Evolutionary conservation across 805 yeast genomes (phyloP).

Genomic region (Lachancea mirantina): DNA sequence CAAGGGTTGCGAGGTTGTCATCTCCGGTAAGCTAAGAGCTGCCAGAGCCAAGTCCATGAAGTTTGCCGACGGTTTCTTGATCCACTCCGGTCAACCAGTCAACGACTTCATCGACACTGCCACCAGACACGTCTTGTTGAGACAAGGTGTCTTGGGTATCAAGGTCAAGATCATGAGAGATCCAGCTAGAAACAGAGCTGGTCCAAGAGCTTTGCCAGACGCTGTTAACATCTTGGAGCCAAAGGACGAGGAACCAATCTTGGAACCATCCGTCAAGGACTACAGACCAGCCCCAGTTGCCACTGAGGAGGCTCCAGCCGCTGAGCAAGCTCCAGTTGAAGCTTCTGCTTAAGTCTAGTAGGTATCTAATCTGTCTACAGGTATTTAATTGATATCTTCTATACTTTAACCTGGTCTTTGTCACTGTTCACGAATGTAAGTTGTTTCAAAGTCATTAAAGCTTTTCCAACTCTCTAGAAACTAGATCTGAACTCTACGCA

Average conservation of each 20-base stretch:
- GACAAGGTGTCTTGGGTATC: constrained; percentile 99
- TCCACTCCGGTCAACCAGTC: constrained; percentile 99
- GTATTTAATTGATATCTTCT: too few relatives aligned
- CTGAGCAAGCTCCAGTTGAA: constrained; percentile 13
- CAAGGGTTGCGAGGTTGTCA: constrained; percentile 99
- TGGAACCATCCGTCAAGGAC: constrained; percentile 76
- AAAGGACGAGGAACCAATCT: constrained; percentile 82
- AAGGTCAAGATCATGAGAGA: constrained; percentile 99
- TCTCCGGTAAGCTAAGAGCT: constrained; percentile 99
- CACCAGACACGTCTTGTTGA: constrained; percentile 98
- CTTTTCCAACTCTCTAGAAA: too few relatives aligned
- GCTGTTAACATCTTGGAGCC: constrained; percentile 88
- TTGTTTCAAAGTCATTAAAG: too few relatives aligned
- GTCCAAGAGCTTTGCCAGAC: constrained; percentile 93
- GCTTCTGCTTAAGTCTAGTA: constrained; percentile 25
- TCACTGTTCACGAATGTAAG: too few relatives aligned
- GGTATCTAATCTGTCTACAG: too few relatives aligned
- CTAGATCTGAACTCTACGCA: too few relatives aligned
- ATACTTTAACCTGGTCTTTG: too few relatives aligned
- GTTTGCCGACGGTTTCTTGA: constrained; percentile 99
- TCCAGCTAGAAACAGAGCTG: constrained; percentile 78
- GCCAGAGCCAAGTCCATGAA: constrained; percentile 99
- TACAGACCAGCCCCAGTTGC: constrained; percentile 42
- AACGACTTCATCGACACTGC: constrained; percentile 97
- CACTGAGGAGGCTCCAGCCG: constrained; percentile 17